A percentile compares a stretch with the other conserved stretches of the same genome.
phyloP scores from a whole-genome alignment of 768 basidiomycete genomes.

The Daedalea quercina region DNA sequence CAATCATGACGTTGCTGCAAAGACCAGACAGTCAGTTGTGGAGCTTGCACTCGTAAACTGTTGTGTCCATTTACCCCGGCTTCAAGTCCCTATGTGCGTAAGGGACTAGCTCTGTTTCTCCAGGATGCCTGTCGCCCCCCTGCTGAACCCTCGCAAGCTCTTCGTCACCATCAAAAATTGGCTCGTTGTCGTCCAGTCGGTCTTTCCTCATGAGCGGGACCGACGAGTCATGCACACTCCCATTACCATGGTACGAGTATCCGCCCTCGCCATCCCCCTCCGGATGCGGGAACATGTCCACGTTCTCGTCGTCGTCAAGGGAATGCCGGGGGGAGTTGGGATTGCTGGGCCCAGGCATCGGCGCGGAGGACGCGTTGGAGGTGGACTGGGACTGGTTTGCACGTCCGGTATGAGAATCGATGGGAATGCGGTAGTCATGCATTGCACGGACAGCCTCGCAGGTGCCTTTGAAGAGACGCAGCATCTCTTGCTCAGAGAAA shows the following conservation, averaged over 20 bases:
- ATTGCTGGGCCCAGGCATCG: constrained; percentile 1
- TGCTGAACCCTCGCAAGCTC: constrained; percentile 44
- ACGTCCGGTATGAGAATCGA: constrained; percentile 19
- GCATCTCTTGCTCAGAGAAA: constrained; percentile 84
- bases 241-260: constrained; percentile 50
- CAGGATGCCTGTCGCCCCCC: constrained; percentile 28
- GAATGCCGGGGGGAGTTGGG: constrained; percentile 14
- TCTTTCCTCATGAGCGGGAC: constrained; percentile 59
- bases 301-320: constrained; percentile 45
- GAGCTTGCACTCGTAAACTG: neutral
- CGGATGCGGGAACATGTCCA: constrained; percentile 67
- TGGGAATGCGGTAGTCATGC: constrained; percentile 74
- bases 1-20: constrained; percentile 89
- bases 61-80: constrained; percentile 67
- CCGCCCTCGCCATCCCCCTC: constrained; percentile 72
- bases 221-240: constrained; percentile 12
- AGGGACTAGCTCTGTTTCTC: constrained; percentile 58
- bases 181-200: constrained; percentile 40
- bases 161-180: constrained; percentile 78
- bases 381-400: constrained; percentile 16
- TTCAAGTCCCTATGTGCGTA: constrained; percentile 98
- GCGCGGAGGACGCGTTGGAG: constrained; percentile 4
- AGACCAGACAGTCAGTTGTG: constrained; percentile 1
- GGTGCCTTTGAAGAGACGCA: constrained; percentile 87
- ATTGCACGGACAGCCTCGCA: constrained; percentile 92